A percentile compares a stretch with the other conserved stretches of the same genome.
Evolutionary conservation across 768 basidiomycete species (phyloP).

Genomic region (Serendipita sp.): DNA sequence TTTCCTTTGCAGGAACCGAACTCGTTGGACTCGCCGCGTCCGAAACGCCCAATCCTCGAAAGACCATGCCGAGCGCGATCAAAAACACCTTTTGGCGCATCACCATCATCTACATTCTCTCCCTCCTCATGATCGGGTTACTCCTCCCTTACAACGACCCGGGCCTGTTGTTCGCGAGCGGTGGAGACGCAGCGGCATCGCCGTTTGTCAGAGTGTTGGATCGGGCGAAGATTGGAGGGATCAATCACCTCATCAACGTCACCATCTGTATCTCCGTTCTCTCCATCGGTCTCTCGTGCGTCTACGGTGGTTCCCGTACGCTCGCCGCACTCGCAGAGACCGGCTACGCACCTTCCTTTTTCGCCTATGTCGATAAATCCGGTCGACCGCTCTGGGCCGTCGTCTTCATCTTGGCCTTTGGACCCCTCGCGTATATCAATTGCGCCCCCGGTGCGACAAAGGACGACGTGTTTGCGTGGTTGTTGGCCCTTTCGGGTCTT

Average conservation of each 20-base stretch:
- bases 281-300: conserved; percentile 48
- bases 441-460: conserved; percentile 16
- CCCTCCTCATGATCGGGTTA: conserved; percentile 48
- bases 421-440: conserved; percentile 17
- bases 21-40: conserved; percentile 60
- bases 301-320: conserved; percentile 50
- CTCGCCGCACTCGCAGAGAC: conserved; percentile 42
- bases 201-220: conserved; percentile 49
- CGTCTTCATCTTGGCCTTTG: conserved; percentile 15
- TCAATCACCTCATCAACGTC: conserved; percentile 47
- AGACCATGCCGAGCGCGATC: conserved; percentile 45
- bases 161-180: conserved; percentile 30
- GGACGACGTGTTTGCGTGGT: conserved; percentile 40
- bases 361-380: conserved; percentile 45
- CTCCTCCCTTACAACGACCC: conserved; percentile 46
- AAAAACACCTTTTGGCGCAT: conserved; percentile 55
- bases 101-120: conserved; percentile 45
- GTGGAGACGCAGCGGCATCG: conserved; percentile 36
- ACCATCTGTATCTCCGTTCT: conserved; percentile 50
- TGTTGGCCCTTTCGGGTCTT: conserved; percentile 48
- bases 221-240: conserved; percentile 45
- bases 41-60: conserved; percentile 46
- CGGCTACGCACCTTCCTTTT: conserved; percentile 48
- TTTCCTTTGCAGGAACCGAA: conserved; percentile 52
- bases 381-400: conserved; percentile 44